Base-by-base conservation (phyloP, 352 stramenopile species). In the Globisporangium splendens region DNA sequence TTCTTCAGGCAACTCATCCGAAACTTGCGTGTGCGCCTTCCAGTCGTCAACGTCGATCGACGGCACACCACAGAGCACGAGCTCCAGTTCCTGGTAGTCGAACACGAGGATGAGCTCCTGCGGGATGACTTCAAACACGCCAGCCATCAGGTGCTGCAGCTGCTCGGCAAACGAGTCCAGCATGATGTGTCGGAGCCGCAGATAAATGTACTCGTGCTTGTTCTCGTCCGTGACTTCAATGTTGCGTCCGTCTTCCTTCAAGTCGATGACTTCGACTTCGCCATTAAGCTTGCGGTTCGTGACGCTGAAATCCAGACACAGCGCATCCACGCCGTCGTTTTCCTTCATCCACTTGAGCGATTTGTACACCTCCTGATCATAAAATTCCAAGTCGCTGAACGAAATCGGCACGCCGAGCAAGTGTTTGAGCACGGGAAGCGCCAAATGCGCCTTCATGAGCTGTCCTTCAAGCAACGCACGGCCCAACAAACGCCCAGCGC, bases 91-190 rank as follows among this genome's bases (percentile, higher is more conserved):
- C 51, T 93, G 77, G 65, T 91, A 89, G 59, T 91, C 80, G 49
- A 95, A 95, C 20, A 91, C 77, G 13, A 91, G 61, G 46, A 95
- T 89, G 7, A 95, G 64, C 49, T 91, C 79, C 51, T 93, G 82
- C 6, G 86, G 86, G n/a, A 99, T 96, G 15, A 99, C 88, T 89
- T 99, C 84, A 93, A 99, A 97, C 61, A 99, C 97, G 18, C 97
- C 86, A 35, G 79, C 79, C 75, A 95, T 90, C 31, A 95, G 53
- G 56, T 91, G 95, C 62, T 95, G 92, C 28, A 99, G 70, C 61
- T 99, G 95, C 61, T 96, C 84, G 14, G 79, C 77, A 49, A 99
- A 96, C 46, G 91, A 88, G 62, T 96, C 96, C 52, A 99, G 78
- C 69, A 99, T 86, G 58, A 96, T 92, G 78, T 99, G 98, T 56